Evolutionary conservation across 139 green algal genomes (phyloP).

Genomic region (Parachlorella kessleri): DNA sequence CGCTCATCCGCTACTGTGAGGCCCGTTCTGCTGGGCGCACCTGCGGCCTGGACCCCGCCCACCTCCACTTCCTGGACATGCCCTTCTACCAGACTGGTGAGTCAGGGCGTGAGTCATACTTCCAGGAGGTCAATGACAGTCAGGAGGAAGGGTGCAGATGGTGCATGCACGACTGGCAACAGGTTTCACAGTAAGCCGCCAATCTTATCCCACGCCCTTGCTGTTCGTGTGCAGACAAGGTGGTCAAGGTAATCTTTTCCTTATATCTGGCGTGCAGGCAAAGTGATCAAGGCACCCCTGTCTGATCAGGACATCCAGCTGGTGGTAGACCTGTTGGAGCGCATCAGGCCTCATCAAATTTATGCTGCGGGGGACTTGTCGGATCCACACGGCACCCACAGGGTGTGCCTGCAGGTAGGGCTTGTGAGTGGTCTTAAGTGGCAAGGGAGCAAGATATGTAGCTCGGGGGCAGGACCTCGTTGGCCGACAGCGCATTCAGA

Average conservation of each 20-base stretch:
- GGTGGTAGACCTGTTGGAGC: conserved; percentile 22
- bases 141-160: too few relatives aligned
- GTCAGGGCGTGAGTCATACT: background rate
- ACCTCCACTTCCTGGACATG: conserved; percentile 25
- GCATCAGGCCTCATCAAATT: conserved; percentile 26
- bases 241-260: too few relatives aligned
- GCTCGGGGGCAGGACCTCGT: too few relatives aligned
- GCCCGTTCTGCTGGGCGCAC: conserved; percentile 17
- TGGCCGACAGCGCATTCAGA: too few relatives aligned
- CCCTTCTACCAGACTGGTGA: conserved; percentile 34
- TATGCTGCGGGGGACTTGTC: conserved; percentile 40
- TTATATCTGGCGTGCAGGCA: conserved; percentile 15
- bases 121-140: background rate
- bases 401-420: conserved; percentile 28
- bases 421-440: too few relatives aligned
- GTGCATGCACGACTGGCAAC: too few relatives aligned
- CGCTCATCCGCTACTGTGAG: conserved; percentile 25
- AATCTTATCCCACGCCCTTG: too few relatives aligned
- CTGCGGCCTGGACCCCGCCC: conserved; percentile 2
- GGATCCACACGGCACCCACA: conserved; percentile 41
- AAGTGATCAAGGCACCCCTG: conserved; percentile 20
- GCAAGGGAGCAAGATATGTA: too few relatives aligned
- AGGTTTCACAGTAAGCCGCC: too few relatives aligned
- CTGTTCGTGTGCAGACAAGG: too few relatives aligned
- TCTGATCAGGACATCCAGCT: background rate